Evolutionary conservation across 1,139 yeast genomes (phyloP).

Genomic region (Lodderomyces margitis): DNA sequence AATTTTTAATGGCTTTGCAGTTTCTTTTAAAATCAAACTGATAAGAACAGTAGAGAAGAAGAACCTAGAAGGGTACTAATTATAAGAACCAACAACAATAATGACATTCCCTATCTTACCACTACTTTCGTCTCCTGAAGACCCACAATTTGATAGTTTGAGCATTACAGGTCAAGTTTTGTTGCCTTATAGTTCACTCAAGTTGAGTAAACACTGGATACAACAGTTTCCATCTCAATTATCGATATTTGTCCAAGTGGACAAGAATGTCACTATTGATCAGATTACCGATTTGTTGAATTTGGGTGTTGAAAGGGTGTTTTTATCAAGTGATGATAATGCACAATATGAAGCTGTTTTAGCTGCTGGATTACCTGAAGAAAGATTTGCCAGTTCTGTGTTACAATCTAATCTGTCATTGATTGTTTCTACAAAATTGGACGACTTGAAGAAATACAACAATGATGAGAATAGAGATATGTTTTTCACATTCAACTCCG

Average conservation of each 20-base stretch:
- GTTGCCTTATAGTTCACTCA: conserved; percentile 29
- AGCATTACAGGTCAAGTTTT: conserved; percentile 41
- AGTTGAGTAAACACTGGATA: conserved; percentile 35
- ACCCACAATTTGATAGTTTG: conserved; percentile 24
- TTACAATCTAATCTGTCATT: neutral
- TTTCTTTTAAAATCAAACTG: no score
- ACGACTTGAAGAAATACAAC: conserved; percentile 21
- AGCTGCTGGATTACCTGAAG: conserved; percentile 58
- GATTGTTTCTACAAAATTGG: conserved; percentile 19
- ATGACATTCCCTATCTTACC: conserved; percentile 53
- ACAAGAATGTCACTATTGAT: conserved; percentile 29
- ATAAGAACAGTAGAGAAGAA: no score
- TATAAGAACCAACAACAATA: neutral
- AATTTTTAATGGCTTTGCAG: neutral
- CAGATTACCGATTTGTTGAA: conserved; percentile 58
- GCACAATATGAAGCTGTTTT: conserved; percentile 32
- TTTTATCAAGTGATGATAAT: conserved; percentile 36
- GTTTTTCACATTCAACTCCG: conserved; percentile 24
- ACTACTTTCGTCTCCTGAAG: conserved; percentile 23
- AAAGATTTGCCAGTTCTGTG: conserved; percentile 44
- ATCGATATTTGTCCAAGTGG: conserved; percentile 28
- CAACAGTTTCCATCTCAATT: conserved; percentile 33
- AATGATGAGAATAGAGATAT: conserved; percentile 45
- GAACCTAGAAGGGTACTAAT: no score
- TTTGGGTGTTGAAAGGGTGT: conserved; percentile 58